Base-by-base conservation (phyloP, 2,329 filamentous ascomycete species). In the Aureobasidium sp. region DNA sequence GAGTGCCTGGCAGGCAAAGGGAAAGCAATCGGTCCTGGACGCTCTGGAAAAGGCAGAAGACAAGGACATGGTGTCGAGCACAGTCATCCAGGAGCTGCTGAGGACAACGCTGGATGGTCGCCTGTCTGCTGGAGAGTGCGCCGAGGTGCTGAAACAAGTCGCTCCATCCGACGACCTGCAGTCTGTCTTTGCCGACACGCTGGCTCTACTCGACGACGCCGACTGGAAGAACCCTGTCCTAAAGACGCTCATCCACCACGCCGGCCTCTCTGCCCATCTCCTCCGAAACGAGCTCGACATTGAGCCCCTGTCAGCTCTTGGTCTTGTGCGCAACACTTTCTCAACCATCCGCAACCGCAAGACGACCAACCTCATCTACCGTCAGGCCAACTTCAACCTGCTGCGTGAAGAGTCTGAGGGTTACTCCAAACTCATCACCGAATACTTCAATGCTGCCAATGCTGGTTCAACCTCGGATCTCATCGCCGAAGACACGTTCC, bases 341-440 rank as follows among this genome's bases (percentile, higher is more conserved):
- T 80, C 84, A 62, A 87, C 87, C 67, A 85, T 94, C 71, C 88
- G 88, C 17, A 91, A 96, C 66, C 87, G 93, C 61, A 91, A 95
- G 70, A 89, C 92, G 53, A 99, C 94, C 8, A 96, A 97, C 69
- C 81, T 94, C 5, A 82, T 99, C 0, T 99, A 99, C 74, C 88
- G 92, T 64, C 94, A 97, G 75, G 91, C 93, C 15, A 97, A 96
- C 74, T 97, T 96, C 79, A 99, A 99, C 70, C 79, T 99, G 8
- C 79, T 99, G 22, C 87, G 94, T 48, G 94, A 99, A 77, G 94
- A 99, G 75, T 91, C 91, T 0, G 94, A 99, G 76, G 94, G 95
- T 44, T 99, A 96, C 72, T 92, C 94, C 0, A 99, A 99, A 74
- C 84, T 99, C 51, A 86, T 96, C 64, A 97, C 93, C 0, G 94